A percentile compares a stretch with the other conserved stretches of the same genome.
Evolutionary conservation across 352 stramenopile genomes (phyloP).

Genomic region (Globisporangium abappressorium): DNA sequence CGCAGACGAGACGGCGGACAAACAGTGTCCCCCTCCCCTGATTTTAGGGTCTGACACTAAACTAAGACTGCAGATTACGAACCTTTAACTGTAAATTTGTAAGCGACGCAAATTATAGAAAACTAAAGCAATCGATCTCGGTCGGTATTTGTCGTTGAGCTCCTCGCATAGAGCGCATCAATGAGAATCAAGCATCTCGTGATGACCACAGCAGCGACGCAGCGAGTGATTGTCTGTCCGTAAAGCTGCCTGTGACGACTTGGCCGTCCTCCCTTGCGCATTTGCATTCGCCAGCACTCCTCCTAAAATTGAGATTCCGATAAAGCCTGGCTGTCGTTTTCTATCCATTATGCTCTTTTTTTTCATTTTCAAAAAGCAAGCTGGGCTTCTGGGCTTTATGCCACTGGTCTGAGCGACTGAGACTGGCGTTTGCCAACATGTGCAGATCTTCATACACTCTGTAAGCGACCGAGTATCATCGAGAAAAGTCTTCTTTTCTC

Average conservation of each 20-base stretch:
- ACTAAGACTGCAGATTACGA: background rate
- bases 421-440: too few species aligned
- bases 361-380: too few species aligned
- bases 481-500: too few species aligned
- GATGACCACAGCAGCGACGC: background rate
- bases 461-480: too few species aligned
- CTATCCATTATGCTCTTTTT: too few species aligned
- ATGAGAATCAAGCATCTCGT: background rate
- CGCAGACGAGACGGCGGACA: background rate
- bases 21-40: background rate
- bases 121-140: background rate
- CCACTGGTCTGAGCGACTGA: too few species aligned
- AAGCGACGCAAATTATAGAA: background rate
- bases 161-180: background rate
- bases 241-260: background rate
- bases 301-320: background rate
- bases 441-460: too few species aligned
- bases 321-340: background rate
- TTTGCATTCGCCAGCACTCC: background rate
- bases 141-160: background rate
- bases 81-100: background rate
- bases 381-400: too few species aligned
- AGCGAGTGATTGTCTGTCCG: background rate
- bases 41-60: background rate
- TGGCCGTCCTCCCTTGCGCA: background rate